Evolutionary conservation across 768 basidiomycete species (phyloP).

Genomic region (Mycena venus): DNA sequence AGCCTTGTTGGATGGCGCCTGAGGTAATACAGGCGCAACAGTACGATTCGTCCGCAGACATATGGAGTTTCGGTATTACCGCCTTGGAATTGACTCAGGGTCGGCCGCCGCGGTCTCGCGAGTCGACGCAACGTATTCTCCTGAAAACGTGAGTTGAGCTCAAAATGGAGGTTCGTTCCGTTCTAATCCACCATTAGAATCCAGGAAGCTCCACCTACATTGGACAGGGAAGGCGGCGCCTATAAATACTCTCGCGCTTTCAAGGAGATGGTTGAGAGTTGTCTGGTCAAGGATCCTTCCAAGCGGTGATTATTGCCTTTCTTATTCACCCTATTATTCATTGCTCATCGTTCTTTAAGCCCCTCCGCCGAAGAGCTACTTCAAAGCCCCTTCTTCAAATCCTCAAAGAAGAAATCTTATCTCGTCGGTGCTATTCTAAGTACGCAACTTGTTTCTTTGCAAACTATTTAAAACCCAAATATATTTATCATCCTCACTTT

Average conservation of each 20-base stretch:
- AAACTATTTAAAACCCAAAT: neutral
- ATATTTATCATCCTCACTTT: constrained; percentile 5
- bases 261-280: constrained; percentile 86
- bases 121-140: constrained; percentile 80
- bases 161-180: neutral
- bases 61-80: constrained; percentile 98
- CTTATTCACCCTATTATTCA: neutral
- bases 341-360: constrained; percentile 49
- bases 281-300: constrained; percentile 87
- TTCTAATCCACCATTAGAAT: constrained; percentile 59
- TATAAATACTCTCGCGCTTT: constrained; percentile 86
- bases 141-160: constrained; percentile 71
- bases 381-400: constrained; percentile 82
- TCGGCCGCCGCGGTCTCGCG: constrained; percentile 85
- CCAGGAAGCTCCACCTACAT: constrained; percentile 81
- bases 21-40: constrained; percentile 88
- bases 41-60: constrained; percentile 91
- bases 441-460: constrained; percentile 42
- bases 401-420: constrained; percentile 82
- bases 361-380: constrained; percentile 86
- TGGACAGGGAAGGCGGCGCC: constrained; percentile 79
- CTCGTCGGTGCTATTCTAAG: constrained; percentile 83
- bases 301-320: constrained; percentile 65
- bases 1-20: constrained; percentile 98
- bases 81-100: constrained; percentile 91